These are phyloP conservation scores for Verticillium nonalfalfae DNA, from an alignment of 2,329 filamentous ascomycete species.

Conservation along the genomic window DNA sequence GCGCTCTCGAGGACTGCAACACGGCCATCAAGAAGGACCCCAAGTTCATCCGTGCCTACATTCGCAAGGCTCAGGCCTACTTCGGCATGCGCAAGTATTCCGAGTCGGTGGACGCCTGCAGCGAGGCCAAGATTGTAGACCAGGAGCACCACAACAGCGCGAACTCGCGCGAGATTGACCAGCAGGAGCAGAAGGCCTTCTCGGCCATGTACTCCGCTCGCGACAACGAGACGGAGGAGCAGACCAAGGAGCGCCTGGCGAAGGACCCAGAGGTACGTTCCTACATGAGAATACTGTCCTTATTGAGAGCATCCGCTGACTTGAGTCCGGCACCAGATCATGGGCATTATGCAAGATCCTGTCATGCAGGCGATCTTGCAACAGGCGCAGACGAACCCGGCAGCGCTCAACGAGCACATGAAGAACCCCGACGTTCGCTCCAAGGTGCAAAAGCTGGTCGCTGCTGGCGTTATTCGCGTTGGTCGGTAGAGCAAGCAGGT, in stretches of 20 bases:
- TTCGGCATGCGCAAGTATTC: conserved; percentile 98
- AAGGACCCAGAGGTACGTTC: conserved; percentile 78
- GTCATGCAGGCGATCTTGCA: conserved; percentile 97
- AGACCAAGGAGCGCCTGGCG: conserved; percentile 87
- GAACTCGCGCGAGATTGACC: conserved; percentile 86
- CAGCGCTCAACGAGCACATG: conserved; percentile 94
- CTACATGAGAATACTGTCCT: background rate
- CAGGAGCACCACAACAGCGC: conserved; percentile 60
- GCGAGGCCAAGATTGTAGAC: conserved; percentile 73
- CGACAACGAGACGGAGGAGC: conserved; percentile 92
- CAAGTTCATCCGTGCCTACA: conserved; percentile 91
- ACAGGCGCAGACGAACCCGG: conserved; percentile 90
- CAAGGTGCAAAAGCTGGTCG: conserved; percentile 93
- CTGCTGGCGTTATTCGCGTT: conserved; percentile 83
- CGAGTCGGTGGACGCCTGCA: conserved; percentile 85
- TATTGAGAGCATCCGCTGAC: background rate
- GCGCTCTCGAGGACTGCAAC: conserved; percentile 88
- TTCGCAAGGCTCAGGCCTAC: conserved; percentile 92
- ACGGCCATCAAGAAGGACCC: conserved; percentile 84
- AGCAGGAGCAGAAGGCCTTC: conserved; percentile 89
- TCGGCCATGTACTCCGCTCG: conserved; percentile 83
- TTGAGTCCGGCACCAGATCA: conserved; percentile 50
- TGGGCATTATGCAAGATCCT: conserved; percentile 86
- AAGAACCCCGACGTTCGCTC: conserved; percentile 77
- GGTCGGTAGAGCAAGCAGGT: conserved; percentile 33